phyloP scores from a whole-genome alignment of 129 eudicot genomes.

The Pittosporum tobira region DNA sequence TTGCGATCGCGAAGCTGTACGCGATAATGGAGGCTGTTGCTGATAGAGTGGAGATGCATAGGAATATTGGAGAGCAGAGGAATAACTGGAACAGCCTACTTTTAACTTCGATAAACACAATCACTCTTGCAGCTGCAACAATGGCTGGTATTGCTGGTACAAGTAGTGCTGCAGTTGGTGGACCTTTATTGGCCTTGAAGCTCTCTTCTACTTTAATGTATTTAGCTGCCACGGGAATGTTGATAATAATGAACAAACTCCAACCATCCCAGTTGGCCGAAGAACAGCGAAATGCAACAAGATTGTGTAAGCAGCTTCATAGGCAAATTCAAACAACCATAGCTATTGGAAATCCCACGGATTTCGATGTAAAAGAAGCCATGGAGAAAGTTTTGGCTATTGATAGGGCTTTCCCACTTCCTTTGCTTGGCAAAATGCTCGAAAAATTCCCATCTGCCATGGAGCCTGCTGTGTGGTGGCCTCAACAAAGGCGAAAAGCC shows the following conservation, averaged over 20 bases:
- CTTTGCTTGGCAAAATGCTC: slow-evolving; percentile 64
- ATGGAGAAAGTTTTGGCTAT: slow-evolving; percentile 51
- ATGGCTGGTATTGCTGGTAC: slow-evolving; percentile 28
- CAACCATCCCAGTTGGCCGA: slow-evolving; percentile 43
- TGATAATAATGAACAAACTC: slow-evolving; percentile 29
- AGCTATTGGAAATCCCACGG: slow-evolving; percentile 12
- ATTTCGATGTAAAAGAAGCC: slow-evolving; percentile 25
- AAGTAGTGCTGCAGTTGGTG: not conserved
- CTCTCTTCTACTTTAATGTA: too few species aligned
- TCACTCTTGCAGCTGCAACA: slow-evolving; percentile 38
- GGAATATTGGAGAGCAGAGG: slow-evolving; percentile 33
- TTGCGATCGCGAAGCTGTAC: slow-evolving; percentile 27
- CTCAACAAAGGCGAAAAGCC: slow-evolving; percentile 19
- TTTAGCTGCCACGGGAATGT: slow-evolving; percentile 28
- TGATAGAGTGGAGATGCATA: slow-evolving; percentile 45
- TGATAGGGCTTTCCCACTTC: slow-evolving; percentile 76
- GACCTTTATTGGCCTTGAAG: slow-evolving; percentile 18
- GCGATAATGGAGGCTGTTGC: slow-evolving; percentile 27
- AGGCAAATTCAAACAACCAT: slow-evolving; percentile 16
- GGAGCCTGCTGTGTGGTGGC: slow-evolving; percentile 73
- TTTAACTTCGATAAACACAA: slow-evolving; percentile 28
- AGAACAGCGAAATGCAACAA: slow-evolving; percentile 35
- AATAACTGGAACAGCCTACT: slow-evolving; percentile 34
- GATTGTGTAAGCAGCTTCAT: slow-evolving; percentile 25
- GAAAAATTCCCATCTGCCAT: slow-evolving; percentile 51